Conservation (phyloP, 768 basidiomycete species). For the Nidularia pulvinata region DNA sequence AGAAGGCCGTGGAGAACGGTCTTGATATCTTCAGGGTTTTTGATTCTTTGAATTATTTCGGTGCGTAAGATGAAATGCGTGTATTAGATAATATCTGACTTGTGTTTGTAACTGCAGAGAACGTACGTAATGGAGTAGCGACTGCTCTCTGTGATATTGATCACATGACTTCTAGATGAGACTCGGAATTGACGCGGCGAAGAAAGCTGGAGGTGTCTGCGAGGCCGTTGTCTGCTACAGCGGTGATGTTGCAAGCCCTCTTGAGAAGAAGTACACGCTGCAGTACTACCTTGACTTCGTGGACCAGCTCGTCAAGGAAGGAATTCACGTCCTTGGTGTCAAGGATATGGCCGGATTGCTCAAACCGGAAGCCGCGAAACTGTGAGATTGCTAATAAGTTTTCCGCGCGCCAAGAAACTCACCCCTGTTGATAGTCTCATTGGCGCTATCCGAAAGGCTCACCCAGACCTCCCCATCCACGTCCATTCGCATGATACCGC, state of each 20-base stretch:
- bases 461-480: conserved; percentile 98
- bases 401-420: not conserved
- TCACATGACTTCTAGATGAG: conserved; percentile 63
- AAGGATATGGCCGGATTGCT: conserved; percentile 99
- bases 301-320: conserved; percentile 89
- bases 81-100: conserved; percentile 1
- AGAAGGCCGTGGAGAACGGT: conserved; percentile 99
- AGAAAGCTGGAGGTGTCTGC: conserved; percentile 98
- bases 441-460: conserved; percentile 91
- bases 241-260: conserved; percentile 93
- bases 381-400: conserved; percentile 47
- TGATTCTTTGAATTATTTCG: conserved; percentile 98
- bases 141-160: not conserved
- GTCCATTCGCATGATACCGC: conserved; percentile 99
- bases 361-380: conserved; percentile 90
- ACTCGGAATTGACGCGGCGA: conserved; percentile 98
- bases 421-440: conserved; percentile 66
- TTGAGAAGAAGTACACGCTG: conserved; percentile 96
- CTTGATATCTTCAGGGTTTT: conserved; percentile 99
- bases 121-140: conserved; percentile 42
- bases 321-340: conserved; percentile 95
- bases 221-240: conserved; percentile 99
- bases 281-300: conserved; percentile 98
- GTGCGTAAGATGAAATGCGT: conserved; percentile 38
- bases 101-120: conserved; percentile 45